Evolutionary conservation across 495 filamentous ascomycete genomes (phyloP).

Genomic region (Xylaria curta): DNA sequence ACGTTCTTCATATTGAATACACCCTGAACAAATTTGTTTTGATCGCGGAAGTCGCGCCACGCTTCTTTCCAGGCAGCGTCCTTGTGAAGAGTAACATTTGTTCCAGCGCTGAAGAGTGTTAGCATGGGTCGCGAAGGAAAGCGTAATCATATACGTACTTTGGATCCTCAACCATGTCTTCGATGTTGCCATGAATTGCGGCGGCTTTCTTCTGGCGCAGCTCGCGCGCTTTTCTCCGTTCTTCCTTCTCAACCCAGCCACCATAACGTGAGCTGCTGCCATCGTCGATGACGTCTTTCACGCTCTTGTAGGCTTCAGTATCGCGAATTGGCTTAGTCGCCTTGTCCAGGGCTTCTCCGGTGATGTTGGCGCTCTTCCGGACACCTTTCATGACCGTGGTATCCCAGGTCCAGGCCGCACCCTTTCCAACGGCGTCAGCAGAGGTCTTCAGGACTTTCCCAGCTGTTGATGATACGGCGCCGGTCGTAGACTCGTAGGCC

Average conservation of each 20-base stretch:
- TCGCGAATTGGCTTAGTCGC: conserved; percentile 92
- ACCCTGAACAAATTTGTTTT: conserved; percentile 84
- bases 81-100: conserved; percentile 93
- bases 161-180: conserved; percentile 75
- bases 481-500: conserved; percentile 83
- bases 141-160: conserved; percentile 65
- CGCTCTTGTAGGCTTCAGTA: conserved; percentile 90
- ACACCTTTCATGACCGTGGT: conserved; percentile 90
- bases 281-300: conserved; percentile 96
- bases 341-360: conserved; percentile 87
- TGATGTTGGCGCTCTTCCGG: conserved; percentile 81
- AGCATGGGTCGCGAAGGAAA: conserved; percentile 19
- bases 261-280: conserved; percentile 95
- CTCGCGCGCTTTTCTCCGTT: conserved; percentile 78
- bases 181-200: conserved; percentile 51
- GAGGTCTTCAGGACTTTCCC: conserved; percentile 82
- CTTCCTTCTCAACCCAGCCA: conserved; percentile 95
- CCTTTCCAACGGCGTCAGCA: conserved; percentile 82
- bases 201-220: conserved; percentile 64
- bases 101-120: conserved; percentile 72
- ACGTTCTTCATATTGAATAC: conserved; percentile 81
- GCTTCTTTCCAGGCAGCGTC: conserved; percentile 95
- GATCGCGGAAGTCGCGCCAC: conserved; percentile 90
- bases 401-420: conserved; percentile 96
- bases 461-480: conserved; percentile 73